Evolutionary conservation across 2,329 filamentous ascomycete species (phyloP).

Genomic region (Paecilomyces sp.): DNA sequence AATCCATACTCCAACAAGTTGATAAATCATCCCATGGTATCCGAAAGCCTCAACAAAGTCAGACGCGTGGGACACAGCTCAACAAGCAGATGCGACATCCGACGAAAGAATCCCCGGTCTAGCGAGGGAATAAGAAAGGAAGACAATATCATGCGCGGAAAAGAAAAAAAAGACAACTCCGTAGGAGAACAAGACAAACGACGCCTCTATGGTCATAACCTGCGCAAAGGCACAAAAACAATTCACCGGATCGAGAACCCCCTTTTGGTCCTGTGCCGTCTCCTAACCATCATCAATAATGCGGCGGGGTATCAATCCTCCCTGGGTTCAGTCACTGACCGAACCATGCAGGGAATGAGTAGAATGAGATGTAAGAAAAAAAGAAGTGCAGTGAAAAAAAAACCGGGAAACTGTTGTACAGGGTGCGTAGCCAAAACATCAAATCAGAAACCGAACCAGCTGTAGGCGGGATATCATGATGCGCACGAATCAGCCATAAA

Average conservation of each 20-base stretch:
- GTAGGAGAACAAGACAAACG: conserved; percentile 22
- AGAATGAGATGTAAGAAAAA: conserved; percentile 13
- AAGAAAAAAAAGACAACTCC: conserved; percentile 12
- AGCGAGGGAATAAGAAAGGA: conserved; percentile 25
- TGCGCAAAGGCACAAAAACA: conserved; percentile 4
- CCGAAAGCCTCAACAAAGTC: background rate
- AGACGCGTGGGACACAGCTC: background rate
- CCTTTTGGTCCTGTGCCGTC: background rate
- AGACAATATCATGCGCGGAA: conserved; percentile 13
- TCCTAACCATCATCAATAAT: background rate
- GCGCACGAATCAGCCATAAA: conserved; percentile 5
- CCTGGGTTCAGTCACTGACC: conserved; percentile 12
- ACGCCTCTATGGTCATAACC: conserved; percentile 32
- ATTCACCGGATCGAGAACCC: background rate
- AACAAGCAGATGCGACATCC: background rate
- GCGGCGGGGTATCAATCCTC: conserved; percentile 20
- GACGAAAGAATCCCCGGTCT: conserved; percentile 13
- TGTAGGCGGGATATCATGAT: conserved; percentile 9
- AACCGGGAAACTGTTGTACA: conserved; percentile 8
- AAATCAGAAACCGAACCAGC: conserved; percentile 6
- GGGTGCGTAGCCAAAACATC: conserved; percentile 1
- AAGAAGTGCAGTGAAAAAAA: conserved; percentile 7
- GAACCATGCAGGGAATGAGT: conserved; percentile 12
- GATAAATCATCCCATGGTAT: background rate
- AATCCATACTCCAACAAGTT: background rate